Base-by-base conservation (phyloP, 176 grass and related monocot genomes). In the Olyra latifolia region DNA sequence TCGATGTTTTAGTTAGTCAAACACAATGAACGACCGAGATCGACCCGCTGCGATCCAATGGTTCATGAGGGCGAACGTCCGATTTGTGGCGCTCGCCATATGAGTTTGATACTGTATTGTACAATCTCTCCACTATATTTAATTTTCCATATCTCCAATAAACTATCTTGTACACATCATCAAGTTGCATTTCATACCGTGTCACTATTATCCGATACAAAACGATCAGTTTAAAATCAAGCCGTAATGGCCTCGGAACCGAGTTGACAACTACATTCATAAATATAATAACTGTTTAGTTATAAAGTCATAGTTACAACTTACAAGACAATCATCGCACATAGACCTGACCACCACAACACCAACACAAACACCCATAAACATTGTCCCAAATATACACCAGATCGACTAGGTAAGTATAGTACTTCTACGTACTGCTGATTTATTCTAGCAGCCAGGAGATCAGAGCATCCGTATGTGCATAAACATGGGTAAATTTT, bases 381-480 rank as follows among this genome's bases (percentile, higher is more conserved):
- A 12, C n/a, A 66, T 23, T 29, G 15, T 29, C 11, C 45, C 24
- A 25, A 35, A 69, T 29, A 30, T 13, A 23, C 7, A 38, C 42
- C 30, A 54, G n/a, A 64, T n/a, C 1, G 23, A 65, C 52, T 42
- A 8, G 28, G 28, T 17, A 27, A 78, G 13, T 45, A 65, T 48
- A 61, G 10, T 22, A 64, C 28, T n/a, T n/a, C n/a, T 62, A 76
- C 11, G 38, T 52, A 30, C 22, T 1, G 20, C 43, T 29, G 23
- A 68, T 44, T 84, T 69, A 79, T 80, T 87, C 61, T 61, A 74
- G 19, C 20, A 62, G 50, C 19, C 43, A 74, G 42, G 43, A 61
- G 13, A 80, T 45, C 67, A 83, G 41, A 50, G 24, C 55, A 76
- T 69, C 79, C 20, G 15, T 45, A 47, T 66, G 17, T 35, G 6